These are phyloP conservation scores for Colletotrichum sp. DNA, from an alignment of 2,329 filamentous ascomycete genomes.

Conservation along the genomic window DNA sequence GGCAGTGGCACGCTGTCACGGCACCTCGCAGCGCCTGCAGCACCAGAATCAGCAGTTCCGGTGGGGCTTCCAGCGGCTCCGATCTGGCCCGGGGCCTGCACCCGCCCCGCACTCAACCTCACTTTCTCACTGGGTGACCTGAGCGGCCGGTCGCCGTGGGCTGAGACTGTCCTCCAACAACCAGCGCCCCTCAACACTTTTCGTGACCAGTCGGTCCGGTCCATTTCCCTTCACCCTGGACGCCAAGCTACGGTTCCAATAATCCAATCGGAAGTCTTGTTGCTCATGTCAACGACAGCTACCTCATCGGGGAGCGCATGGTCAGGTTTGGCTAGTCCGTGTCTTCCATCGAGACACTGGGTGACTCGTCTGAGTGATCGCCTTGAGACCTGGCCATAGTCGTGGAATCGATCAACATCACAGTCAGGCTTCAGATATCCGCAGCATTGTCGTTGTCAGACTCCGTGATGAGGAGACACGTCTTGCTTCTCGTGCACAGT, in stretches of 20 bases:
- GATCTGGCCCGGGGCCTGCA: slow-evolving; percentile 10
- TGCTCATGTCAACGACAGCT: neutral
- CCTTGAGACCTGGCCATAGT: neutral
- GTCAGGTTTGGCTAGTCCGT: neutral
- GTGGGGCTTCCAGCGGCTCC: slow-evolving; percentile 11
- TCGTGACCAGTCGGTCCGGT: neutral
- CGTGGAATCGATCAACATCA: neutral
- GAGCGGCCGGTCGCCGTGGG: neutral
- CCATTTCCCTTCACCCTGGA: neutral
- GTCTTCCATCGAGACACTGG: neutral
- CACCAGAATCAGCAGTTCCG: slow-evolving; percentile 11
- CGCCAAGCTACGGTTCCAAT: neutral
- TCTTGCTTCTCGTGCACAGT: neutral
- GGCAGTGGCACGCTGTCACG: neutral
- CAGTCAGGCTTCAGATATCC: neutral
- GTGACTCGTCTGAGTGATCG: neutral
- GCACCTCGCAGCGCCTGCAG: slow-evolving; percentile 3
- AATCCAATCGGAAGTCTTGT: neutral
- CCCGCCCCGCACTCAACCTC: slow-evolving; percentile 20
- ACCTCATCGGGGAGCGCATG: neutral
- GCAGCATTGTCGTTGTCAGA: neutral
- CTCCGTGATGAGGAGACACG: neutral
- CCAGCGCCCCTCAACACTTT: slow-evolving; percentile 17
- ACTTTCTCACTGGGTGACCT: neutral
- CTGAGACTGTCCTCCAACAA: slow-evolving; percentile 20